Conservation (phyloP, 495 filamentous ascomycete species). For the Hyaloscypha finlandica region DNA sequence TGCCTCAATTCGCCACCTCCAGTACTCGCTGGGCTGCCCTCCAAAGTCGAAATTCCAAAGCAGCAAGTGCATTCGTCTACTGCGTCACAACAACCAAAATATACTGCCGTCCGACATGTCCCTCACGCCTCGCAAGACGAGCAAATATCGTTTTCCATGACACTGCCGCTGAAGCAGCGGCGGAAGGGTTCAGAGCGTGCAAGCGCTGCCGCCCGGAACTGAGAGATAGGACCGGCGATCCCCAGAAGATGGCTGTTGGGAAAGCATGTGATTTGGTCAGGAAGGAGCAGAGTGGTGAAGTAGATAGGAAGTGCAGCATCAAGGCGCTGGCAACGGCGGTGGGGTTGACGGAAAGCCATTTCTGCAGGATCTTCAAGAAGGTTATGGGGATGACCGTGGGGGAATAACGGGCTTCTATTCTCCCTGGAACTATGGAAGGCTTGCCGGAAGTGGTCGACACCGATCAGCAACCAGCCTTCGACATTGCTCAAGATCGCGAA, state of each 20-base stretch:
- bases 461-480: not conserved
- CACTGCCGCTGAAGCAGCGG: constrained; percentile 53
- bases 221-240: constrained; percentile 41
- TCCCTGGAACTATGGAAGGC: not conserved
- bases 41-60: constrained; percentile 49
- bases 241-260: constrained; percentile 45
- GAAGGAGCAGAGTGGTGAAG: constrained; percentile 27
- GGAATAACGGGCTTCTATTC: constrained; percentile 39
- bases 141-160: constrained; percentile 63
- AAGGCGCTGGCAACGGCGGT: constrained; percentile 50
- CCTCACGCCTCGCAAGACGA: constrained; percentile 60
- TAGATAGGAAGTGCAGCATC: constrained; percentile 45
- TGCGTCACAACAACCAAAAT: constrained; percentile 62
- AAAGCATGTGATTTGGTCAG: constrained; percentile 44
- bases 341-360: constrained; percentile 59
- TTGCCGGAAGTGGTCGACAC: not conserved
- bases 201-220: constrained; percentile 60
- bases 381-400: constrained; percentile 62
- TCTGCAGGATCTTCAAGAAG: constrained; percentile 64
- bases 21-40: constrained; percentile 59
- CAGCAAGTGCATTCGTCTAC: constrained; percentile 60
- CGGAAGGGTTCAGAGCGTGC: constrained; percentile 60
- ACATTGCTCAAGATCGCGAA: not conserved
- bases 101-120: constrained; percentile 64
- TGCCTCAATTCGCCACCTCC: constrained; percentile 32